These are phyloP conservation scores for Rhodamnia rubescens DNA, from an alignment of 345 rosid species.

Conservation along the genomic window DNA sequence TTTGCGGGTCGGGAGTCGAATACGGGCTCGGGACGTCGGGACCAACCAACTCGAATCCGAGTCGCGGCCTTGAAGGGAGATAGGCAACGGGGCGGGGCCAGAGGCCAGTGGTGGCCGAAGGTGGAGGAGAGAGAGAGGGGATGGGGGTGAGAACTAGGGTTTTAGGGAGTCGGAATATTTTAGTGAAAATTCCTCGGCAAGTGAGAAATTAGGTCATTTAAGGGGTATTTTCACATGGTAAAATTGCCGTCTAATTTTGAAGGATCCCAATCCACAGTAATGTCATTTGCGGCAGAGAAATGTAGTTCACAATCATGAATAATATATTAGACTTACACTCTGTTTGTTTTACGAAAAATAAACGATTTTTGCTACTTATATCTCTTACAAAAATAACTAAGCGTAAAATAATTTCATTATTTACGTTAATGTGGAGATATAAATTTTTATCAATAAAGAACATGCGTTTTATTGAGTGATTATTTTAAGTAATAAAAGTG, in stretches of 20 bases:
- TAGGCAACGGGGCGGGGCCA: background rate
- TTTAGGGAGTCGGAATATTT: background rate
- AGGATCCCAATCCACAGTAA: background rate
- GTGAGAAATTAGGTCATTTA: background rate
- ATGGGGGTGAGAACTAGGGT: background rate
- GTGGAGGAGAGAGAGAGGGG: background rate
- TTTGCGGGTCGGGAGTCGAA: background rate
- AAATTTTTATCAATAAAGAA: too few relatives aligned
- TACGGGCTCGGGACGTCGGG: background rate
- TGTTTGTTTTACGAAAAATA: too few relatives aligned
- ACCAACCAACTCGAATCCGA: rapidly evolving
- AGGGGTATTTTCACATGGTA: background rate
- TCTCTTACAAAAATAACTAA: too few relatives aligned
- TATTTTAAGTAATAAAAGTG: too few relatives aligned
- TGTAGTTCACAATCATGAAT: background rate
- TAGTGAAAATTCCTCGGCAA: background rate
- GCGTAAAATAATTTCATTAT: too few relatives aligned
- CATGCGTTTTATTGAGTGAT: too few relatives aligned
- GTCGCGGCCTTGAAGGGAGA: background rate
- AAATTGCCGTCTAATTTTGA: background rate
- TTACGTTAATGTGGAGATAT: too few relatives aligned
- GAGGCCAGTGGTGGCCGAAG: background rate
- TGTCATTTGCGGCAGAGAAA: background rate
- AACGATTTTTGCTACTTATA: too few relatives aligned
- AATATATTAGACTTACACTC: background rate